phyloP scores from a whole-genome alignment of 2,329 filamentous ascomycete species.

The Penicillium paneum region DNA sequence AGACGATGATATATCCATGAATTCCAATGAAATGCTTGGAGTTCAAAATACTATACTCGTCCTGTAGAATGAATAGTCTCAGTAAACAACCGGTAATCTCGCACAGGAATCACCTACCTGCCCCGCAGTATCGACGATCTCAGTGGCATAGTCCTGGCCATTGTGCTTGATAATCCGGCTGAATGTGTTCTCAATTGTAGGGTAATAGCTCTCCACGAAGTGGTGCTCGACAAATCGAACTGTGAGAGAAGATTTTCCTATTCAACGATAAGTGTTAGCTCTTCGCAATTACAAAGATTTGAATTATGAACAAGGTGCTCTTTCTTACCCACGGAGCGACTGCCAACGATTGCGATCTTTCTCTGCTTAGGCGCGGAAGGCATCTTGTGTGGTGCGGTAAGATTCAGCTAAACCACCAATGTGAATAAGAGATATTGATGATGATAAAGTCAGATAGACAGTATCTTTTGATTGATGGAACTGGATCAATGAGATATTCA shows the following conservation, averaged over 20 bases:
- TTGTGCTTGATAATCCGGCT: slow-evolving; percentile 92
- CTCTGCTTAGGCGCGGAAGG: slow-evolving; percentile 75
- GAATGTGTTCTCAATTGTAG: slow-evolving; percentile 98
- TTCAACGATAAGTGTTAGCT: slow-evolving; percentile 9
- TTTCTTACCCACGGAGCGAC: slow-evolving; percentile 78
- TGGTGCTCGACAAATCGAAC: slow-evolving; percentile 96
- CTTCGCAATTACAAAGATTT: neutral
- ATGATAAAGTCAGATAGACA: neutral
- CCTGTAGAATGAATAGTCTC: slow-evolving; percentile 50
- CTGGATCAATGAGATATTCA: slow-evolving; percentile 1
- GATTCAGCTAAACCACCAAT: neutral
- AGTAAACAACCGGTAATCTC: slow-evolving; percentile 9
- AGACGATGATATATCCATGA: slow-evolving; percentile 97
- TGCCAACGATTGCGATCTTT: slow-evolving; percentile 94
- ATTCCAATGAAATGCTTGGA: slow-evolving; percentile 99
- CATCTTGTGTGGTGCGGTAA: slow-evolving; percentile 48
- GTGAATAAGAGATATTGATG: neutral
- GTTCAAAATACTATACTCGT: slow-evolving; percentile 98
- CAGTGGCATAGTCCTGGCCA: slow-evolving; percentile 87
- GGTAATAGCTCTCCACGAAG: slow-evolving; percentile 98
- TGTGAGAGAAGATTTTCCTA: slow-evolving; percentile 95
- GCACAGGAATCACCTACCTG: slow-evolving; percentile 59
- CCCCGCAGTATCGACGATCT: slow-evolving; percentile 97
- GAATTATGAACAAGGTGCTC: slow-evolving; percentile 29
- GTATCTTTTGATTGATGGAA: neutral